phyloP scores from a whole-genome alignment of 2,329 filamentous ascomycete species.

The Botrytis porri region DNA sequence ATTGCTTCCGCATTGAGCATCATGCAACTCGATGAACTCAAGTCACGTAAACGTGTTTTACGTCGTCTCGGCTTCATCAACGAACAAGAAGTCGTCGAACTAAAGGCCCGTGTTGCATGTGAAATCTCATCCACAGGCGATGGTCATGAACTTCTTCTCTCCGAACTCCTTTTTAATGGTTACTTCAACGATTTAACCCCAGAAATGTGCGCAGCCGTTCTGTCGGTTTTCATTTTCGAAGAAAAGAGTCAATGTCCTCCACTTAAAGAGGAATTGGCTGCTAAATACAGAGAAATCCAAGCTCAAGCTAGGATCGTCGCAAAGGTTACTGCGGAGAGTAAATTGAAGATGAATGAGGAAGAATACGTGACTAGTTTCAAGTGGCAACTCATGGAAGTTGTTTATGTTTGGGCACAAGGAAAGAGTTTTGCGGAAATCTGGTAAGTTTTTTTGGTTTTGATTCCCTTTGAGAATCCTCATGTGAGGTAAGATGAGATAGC shows the following conservation, averaged over 20 bases:
- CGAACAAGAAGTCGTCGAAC: conserved; percentile 88
- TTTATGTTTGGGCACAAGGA: conserved; percentile 87
- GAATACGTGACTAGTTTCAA: conserved; percentile 89
- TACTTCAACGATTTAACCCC: conserved; percentile 96
- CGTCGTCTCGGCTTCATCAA: conserved; percentile 94
- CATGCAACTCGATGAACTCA: conserved; percentile 91
- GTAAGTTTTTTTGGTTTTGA: conserved; percentile 54
- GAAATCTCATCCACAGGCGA: conserved; percentile 83
- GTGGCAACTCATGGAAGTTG: conserved; percentile 95
- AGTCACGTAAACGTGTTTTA: conserved; percentile 91
- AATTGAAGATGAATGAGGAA: conserved; percentile 89
- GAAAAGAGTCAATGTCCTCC: conserved; percentile 81
- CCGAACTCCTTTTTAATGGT: conserved; percentile 90
- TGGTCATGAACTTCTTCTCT: conserved; percentile 89
- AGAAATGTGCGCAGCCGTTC: conserved; percentile 78
- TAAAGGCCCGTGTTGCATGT: conserved; percentile 95
- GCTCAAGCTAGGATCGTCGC: conserved; percentile 83
- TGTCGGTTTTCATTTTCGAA: conserved; percentile 96
- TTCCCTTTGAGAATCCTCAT: conserved; percentile 5
- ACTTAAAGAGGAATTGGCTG: conserved; percentile 79
- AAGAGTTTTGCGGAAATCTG: conserved; percentile 91
- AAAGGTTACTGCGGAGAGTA: conserved; percentile 92
- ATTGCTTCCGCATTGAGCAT: conserved; percentile 83
- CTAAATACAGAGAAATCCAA: conserved; percentile 83
- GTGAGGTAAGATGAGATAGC: neutral